Base-by-base conservation (phyloP, 2,329 filamentous ascomycete species). In the Thyridium curvatum region DNA sequence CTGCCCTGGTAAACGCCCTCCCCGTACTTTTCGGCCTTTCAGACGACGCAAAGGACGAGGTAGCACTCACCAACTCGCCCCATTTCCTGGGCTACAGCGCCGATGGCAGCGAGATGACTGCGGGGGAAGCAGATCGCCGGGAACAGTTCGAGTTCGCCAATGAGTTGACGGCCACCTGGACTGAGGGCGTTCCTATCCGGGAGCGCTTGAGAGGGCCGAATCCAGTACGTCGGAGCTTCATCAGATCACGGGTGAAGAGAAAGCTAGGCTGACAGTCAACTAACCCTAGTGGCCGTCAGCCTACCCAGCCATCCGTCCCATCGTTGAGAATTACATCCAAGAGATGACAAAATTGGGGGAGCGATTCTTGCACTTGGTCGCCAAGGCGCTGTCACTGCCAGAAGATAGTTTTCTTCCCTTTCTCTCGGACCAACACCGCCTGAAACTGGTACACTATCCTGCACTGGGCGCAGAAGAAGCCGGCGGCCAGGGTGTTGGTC, bases 71-170 rank as follows among this genome's bases (percentile, higher is more conserved):
- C 18, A 71, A 77, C 18, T 79, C 72, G 2, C 74, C 76, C 9
- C 76, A 79, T 50, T 79, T 82, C 40, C 58, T 82, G 3, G 77
- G 77, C 0, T 81, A 79, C 50, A 76, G 71, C 44, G 67, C 61
- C 1, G 65, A 66, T 14, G 76, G 74, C 0, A 61, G 69, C 17
- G 77, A 81, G 52, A 73, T 59, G 0, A 82, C 78, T 2, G 68
- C 71, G 0, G 72, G 74, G 0, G 55, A 58, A 37, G 48, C 55
- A 12, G 77, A 82, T 49, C 56, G 62, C 14, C 58, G 76, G 14
- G 76, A 82, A 51, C 77, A 81, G 47, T 72, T 78, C 35, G 76
- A 81, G 50, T 73, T 76, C 49, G 75, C 72, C 12, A 79, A 73
- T 0, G 75, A 80, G 45, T 54, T 79, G 21, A 41, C 55, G 0